Base-by-base conservation (phyloP, 2,329 filamentous ascomycete genomes). In the Venturia aucupariae region DNA sequence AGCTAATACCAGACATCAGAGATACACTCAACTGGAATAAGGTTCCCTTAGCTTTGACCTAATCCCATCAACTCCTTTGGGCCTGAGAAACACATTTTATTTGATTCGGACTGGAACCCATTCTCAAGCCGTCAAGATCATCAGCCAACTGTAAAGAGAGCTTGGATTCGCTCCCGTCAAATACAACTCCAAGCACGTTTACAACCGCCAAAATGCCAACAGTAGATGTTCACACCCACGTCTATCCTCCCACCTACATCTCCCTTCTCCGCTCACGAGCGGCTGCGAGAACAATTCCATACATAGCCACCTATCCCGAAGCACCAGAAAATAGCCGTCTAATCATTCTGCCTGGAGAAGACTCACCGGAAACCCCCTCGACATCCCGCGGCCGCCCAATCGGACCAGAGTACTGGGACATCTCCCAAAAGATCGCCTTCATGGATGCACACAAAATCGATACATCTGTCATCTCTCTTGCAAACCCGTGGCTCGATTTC, bases 401-500 rank as follows among this genome's bases (percentile, higher is more conserved):
- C 54, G 93, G 91, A 27, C 80, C 85, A 0, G 90, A 92, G 70
- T 97, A 93, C 80, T 90, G 87, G 67, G 90, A 90, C 55, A 86
- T 96, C 65, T 77, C 80, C 19, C 82, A 90, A 69, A 97, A 96
- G 72, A 81, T 96, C 17, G 81, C 85, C 60, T 96, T 97, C 77
- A 97, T 97, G 92, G 82, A 91, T 73, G 84, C 81, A 19, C 92
- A 97, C 76, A 79, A 79, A 63, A 96, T 97, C 73, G 84, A 89
- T 74, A 86, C 88, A 68, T 94, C 90, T 0, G 89, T 96, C 61
- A 86, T 97, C 67, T 94, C 90, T 0, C 85, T 96, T 27, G 92
- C 92, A 17, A 97, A 97, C 72, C 92, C 92, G 0, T 97, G 92
- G 92, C 82, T 97, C 2, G 92, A 97, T 75, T 97, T 96, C 72